Conservation (phyloP, 768 basidiomycete genomes). For the Pleurotus sapidus region DNA sequence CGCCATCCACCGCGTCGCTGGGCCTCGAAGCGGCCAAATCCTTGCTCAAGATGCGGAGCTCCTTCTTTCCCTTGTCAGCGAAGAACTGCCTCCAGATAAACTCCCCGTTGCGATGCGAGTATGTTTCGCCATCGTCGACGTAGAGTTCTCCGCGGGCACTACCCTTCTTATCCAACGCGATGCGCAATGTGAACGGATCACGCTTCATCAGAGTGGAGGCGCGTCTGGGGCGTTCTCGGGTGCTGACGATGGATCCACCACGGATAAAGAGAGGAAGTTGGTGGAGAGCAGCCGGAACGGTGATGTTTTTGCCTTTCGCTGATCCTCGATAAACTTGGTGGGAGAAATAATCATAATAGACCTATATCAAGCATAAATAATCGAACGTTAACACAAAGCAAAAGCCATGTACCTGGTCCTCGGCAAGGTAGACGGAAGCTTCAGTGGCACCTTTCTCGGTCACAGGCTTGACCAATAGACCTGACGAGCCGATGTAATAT, state of each 20-base stretch:
- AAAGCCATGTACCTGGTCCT: constrained; percentile 59
- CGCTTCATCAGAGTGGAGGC: constrained; percentile 84
- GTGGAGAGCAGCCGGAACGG: constrained; percentile 75
- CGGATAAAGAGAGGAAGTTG: constrained; percentile 84
- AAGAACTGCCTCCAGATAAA: constrained; percentile 80
- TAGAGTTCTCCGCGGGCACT: constrained; percentile 84
- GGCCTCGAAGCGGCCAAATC: constrained; percentile 50
- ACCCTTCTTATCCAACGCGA: constrained; percentile 65
- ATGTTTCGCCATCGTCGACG: constrained; percentile 91
- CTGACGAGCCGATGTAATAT: constrained; percentile 86
- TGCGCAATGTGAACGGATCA: constrained; percentile 90
- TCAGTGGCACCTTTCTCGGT: constrained; percentile 69
- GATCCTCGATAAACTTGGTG: constrained; percentile 64
- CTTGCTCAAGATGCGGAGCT: constrained; percentile 46
- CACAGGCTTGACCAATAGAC: constrained; percentile 90
- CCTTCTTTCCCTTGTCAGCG: constrained; percentile 48
- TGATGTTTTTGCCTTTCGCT: constrained; percentile 62
- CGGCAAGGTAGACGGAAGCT: constrained; percentile 78
- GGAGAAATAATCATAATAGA: constrained; percentile 94
- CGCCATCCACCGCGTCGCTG: constrained; percentile 48
- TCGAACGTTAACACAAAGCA: background rate
- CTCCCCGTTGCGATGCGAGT: constrained; percentile 69
- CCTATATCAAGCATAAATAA: constrained; percentile 33
- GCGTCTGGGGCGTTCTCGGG: constrained; percentile 83
- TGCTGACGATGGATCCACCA: constrained; percentile 87